Evolutionary conservation across 805 yeast genomes (phyloP), one percentile per base, ranked within the genome.

Genomic region (Isabelozyma heimii): DNA sequence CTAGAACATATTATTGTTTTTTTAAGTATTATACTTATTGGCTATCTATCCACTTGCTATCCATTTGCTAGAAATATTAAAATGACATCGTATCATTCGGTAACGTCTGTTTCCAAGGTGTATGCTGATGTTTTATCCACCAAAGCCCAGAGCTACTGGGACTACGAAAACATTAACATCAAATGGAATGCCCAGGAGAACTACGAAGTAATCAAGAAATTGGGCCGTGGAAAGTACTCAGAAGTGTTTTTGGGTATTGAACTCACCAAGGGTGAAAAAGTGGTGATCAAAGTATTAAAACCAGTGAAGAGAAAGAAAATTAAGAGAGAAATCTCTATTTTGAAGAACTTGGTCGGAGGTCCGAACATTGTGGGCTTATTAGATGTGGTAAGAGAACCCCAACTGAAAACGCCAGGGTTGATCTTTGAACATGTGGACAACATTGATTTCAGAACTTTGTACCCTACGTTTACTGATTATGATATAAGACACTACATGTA

Each of bases 301-400:
- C 97, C 97, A 2, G 97, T 91, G 30, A 91, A 91, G 70, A 76
- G 91, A 66, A 91, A 91, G 79, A 91, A 91, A 72, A 91, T 91
- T 57, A 88, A 89, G 69, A 78, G 97, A 58, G 97, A 91, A 66
- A 85, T 91, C 60, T 85, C 88, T 63, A 91, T 91, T 43, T 74
- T 91, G 54, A 89, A 90, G 66, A 91, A 91, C 66, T 75, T 91
- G 58, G 82, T 85, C 2, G 87, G 85, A 9, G 97, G 97, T 0
- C 88, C 94, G 45, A 87, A 89, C 67, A 80, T 91, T 45, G 81
- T 91, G 43, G 80, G 81, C 38, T 70, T 91, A 46, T 76, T 83
- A 45, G 97, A 91, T 59, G 84, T 89, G n/a, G 95, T 91, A 14
- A 83, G 94, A 55, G 97, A 91, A 65, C 88, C 87, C 17, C 84